Base-by-base conservation (phyloP, 805 yeast species). In the Isabelozyma gotoi region DNA sequence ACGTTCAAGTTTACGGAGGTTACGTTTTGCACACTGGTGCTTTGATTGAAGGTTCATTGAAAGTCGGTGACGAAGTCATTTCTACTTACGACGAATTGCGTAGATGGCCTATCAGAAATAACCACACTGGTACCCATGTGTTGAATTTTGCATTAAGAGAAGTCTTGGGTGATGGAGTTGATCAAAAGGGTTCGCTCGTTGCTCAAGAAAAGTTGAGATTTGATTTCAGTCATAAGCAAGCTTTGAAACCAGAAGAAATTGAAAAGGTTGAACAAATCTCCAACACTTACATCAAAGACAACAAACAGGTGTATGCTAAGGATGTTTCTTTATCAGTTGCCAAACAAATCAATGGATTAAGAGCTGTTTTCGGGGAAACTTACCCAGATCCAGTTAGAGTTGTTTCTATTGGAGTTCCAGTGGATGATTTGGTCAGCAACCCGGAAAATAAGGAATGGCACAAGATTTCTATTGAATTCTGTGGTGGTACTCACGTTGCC, bases 331-430 rank as follows among this genome's bases (percentile, higher is more conserved):
- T 94, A 50, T 78, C 73, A 16, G 60, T 68, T 46, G 99, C 98
- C 33, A 82, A 78, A 57, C 69, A 78, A 38, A 91, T 94, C 54
- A 71, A 68, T 52, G 95, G 97, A 21, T 82, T 94, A 38, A 88
- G 99, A 71, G 99, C 99, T 44, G 99, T 94, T 34, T 94, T 94
- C 59, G 99, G 99, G 60, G 99, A 94, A 75, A 89, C 96, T 3
- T 94, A 94, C 62, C 99, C 99, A 35, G 97, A 94, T 62, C 99
- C 99, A 32, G 99, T 94, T 17, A 84, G 99, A 65, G 99, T 94
- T 54, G 97, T 94, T 39, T 88, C 96, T 21, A 87, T 94, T 59
- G 99, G 99, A 60, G 85, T 80, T 33, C 83, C 96, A 38, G 90
- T 94, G 36, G 90, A 87, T 19, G 94, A 86, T 11, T 73, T 94